Evolutionary conservation across 2,329 filamentous ascomycete genomes (phyloP).

Genomic region (Pestalotiopsis sp.): DNA sequence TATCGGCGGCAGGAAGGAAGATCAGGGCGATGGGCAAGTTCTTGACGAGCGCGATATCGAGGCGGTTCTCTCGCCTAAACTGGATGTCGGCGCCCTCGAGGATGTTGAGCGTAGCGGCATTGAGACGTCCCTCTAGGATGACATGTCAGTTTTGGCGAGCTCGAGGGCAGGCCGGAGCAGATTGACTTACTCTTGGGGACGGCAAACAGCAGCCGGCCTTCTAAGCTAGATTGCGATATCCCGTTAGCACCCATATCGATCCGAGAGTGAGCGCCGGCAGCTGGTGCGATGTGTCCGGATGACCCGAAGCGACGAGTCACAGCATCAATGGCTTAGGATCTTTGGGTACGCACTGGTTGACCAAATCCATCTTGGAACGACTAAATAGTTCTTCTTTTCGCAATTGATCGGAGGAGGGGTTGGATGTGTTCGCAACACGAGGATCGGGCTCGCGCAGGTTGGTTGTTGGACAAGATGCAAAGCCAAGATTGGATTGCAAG

Average conservation of each 20-base stretch:
- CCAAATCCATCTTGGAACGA: constrained; percentile 50
- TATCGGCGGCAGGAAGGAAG: constrained; percentile 96
- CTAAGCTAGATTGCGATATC: constrained; percentile 61
- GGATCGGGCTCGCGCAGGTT: not conserved
- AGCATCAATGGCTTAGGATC: not conserved
- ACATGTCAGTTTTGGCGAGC: constrained; percentile 10
- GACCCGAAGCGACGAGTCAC: not conserved
- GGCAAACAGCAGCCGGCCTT: constrained; percentile 91
- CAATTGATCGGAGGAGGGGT: constrained; percentile 2
- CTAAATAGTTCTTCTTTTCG: not conserved
- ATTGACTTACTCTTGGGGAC: constrained; percentile 89
- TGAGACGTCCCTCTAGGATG: constrained; percentile 81
- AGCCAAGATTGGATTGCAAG: not conserved
- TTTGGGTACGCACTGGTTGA: constrained; percentile 50
- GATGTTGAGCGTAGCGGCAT: constrained; percentile 85
- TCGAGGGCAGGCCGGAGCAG: not conserved
- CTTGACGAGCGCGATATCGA: constrained; percentile 97
- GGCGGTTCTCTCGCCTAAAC: constrained; percentile 90
- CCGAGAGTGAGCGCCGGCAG: not conserved
- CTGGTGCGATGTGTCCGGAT: not conserved
- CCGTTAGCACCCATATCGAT: not conserved
- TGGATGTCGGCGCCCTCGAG: constrained; percentile 94
- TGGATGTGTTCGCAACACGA: not conserved
- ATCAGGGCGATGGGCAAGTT: constrained; percentile 94
- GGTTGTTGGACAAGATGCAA: not conserved